These are phyloP conservation scores for Boeremia lycopersici DNA, from an alignment of 2,329 filamentous ascomycete species.

Conservation along the genomic window DNA sequence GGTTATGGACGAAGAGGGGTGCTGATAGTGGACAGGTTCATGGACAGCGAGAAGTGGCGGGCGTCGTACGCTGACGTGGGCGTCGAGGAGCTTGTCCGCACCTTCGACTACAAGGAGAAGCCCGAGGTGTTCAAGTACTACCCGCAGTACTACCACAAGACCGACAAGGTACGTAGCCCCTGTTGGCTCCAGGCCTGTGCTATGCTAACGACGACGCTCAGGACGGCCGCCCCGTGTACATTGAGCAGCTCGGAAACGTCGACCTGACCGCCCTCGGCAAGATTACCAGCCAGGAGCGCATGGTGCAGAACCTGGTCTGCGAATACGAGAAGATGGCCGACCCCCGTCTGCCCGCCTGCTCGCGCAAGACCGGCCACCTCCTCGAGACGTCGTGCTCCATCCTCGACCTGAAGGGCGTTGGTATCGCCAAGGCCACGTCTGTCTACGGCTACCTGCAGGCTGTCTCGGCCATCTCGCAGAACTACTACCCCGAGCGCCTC, in stretches of 20 bases:
- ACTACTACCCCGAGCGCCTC: slow-evolving; percentile 98
- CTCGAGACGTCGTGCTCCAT: slow-evolving; percentile 98
- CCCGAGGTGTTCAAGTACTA: slow-evolving; percentile 86
- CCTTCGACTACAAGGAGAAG: slow-evolving; percentile 89
- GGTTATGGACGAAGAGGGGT: neutral
- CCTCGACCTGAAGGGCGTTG: slow-evolving; percentile 96
- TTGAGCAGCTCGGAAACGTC: slow-evolving; percentile 93
- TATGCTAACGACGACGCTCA: slow-evolving; percentile 46
- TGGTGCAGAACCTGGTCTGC: slow-evolving; percentile 93
- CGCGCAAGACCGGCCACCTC: slow-evolving; percentile 84
- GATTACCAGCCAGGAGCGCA: slow-evolving; percentile 89
- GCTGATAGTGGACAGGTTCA: slow-evolving; percentile 69
- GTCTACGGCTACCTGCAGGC: slow-evolving; percentile 88
- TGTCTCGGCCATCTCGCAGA: slow-evolving; percentile 89
- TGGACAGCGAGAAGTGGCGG: slow-evolving; percentile 90
- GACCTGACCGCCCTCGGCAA: slow-evolving; percentile 89
- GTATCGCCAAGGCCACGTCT: slow-evolving; percentile 76
- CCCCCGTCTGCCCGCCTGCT: slow-evolving; percentile 92
- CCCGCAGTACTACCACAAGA: slow-evolving; percentile 99
- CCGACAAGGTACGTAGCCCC: slow-evolving; percentile 66
- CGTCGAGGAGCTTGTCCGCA: slow-evolving; percentile 79
- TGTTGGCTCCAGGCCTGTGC: neutral
- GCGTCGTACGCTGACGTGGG: slow-evolving; percentile 70
- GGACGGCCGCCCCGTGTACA: slow-evolving; percentile 97
- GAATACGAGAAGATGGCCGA: slow-evolving; percentile 98